Conservation (phyloP, 257 asterid species). For the Sherardia arvensis region DNA sequence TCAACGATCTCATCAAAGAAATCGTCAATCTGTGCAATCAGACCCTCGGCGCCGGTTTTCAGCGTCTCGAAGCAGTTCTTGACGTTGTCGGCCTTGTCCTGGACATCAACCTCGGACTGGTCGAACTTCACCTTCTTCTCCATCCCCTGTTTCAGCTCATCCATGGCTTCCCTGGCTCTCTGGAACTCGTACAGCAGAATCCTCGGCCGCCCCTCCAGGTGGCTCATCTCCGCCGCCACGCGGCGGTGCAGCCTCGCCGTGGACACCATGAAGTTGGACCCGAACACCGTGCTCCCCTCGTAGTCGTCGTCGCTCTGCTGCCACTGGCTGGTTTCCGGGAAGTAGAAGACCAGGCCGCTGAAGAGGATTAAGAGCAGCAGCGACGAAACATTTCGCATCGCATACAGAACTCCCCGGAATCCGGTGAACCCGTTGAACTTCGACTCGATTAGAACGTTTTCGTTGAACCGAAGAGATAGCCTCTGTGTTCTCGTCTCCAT, state of each 20-base stretch:
- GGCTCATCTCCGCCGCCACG: constrained; percentile 29
- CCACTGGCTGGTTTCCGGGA: constrained; percentile 52
- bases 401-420: constrained; percentile 57
- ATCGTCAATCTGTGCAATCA: constrained; percentile 73
- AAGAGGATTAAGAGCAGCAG: constrained; percentile 48
- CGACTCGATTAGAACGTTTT: constrained; percentile 35
- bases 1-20: constrained; percentile 87
- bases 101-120: constrained; percentile 21
- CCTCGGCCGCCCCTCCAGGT: constrained; percentile 34
- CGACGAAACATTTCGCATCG: constrained; percentile 62
- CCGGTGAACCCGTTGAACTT: constrained; percentile 63
- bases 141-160: constrained; percentile 42
- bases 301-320: constrained; percentile 20
- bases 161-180: constrained; percentile 28
- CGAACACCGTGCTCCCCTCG: constrained; percentile 26
- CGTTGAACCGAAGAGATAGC: constrained; percentile 40
- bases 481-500: constrained; percentile 48
- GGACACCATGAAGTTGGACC: constrained; percentile 36
- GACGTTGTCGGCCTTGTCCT: constrained; percentile 41
- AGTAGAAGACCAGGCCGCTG: constrained; percentile 56
- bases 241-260: constrained; percentile 52
- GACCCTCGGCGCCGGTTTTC: constrained; percentile 58
- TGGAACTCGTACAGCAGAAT: constrained; percentile 53
- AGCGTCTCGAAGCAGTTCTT: constrained; percentile 48
- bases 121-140: constrained; percentile 28